A percentile compares a stretch with the other conserved stretches of the same genome.
Evolutionary conservation across 495 filamentous ascomycete species (phyloP).

Genomic region (Sordaria brevicollis): DNA sequence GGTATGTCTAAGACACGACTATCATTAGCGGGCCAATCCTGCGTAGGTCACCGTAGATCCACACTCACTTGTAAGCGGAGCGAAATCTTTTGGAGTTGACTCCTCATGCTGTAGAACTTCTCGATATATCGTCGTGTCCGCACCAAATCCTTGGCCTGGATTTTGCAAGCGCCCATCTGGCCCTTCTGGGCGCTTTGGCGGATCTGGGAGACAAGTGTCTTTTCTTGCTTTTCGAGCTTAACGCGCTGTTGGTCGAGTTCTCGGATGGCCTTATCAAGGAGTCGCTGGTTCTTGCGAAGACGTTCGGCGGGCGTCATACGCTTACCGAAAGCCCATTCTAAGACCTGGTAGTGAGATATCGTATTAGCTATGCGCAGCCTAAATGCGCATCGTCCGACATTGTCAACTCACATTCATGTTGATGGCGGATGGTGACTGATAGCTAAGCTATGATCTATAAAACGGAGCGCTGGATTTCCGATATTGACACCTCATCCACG

Average conservation of each 20-base stretch:
- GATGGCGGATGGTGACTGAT: neutral
- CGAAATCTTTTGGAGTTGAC: slow-evolving; percentile 90
- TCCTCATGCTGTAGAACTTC: slow-evolving; percentile 97
- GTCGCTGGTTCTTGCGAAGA: slow-evolving; percentile 90
- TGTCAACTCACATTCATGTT: slow-evolving; percentile 27
- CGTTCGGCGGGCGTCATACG: slow-evolving; percentile 96
- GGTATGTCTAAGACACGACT: slow-evolving; percentile 57
- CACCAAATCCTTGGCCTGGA: slow-evolving; percentile 95
- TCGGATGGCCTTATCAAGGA: slow-evolving; percentile 91
- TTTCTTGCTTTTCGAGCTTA: slow-evolving; percentile 97
- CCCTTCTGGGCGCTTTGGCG: slow-evolving; percentile 97
- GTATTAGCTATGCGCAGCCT: neutral
- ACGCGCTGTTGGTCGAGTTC: slow-evolving; percentile 88
- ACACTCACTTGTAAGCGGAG: slow-evolving; percentile 76
- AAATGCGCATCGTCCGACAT: neutral
- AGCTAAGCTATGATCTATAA: neutral
- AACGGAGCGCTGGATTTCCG: neutral
- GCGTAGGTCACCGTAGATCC: neutral
- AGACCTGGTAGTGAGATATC: slow-evolving; percentile 45
- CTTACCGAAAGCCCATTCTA: slow-evolving; percentile 98
- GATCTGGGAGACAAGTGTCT: slow-evolving; percentile 89
- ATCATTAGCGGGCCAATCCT: slow-evolving; percentile 1
- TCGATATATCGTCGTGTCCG: slow-evolving; percentile 89
- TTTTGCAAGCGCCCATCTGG: slow-evolving; percentile 90
- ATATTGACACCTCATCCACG: neutral